A percentile compares a stretch with the other conserved stretches of the same genome.
These are phyloP conservation scores for Auriscalpium vulgare DNA, from an alignment of 768 basidiomycete species.

Conservation along the genomic window DNA sequence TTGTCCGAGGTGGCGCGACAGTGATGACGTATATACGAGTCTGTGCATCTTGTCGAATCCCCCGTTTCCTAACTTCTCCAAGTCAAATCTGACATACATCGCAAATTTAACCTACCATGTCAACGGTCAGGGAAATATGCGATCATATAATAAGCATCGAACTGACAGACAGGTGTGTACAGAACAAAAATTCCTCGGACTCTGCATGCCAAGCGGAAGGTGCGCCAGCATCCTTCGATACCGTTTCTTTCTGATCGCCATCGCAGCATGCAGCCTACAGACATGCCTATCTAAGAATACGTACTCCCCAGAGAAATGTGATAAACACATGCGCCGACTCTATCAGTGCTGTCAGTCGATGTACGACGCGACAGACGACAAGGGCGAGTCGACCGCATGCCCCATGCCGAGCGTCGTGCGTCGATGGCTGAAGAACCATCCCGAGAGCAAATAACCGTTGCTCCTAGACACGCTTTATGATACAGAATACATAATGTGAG, in stretches of 20 bases:
- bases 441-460: slow-evolving; percentile 11
- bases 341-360: slow-evolving; percentile 57
- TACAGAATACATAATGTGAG: neutral
- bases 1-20: too few species aligned
- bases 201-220: slow-evolving; percentile 12
- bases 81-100: too few species aligned
- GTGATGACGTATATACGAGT: too few species aligned
- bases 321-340: slow-evolving; percentile 39
- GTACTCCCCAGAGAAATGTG: slow-evolving; percentile 57
- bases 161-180: too few species aligned
- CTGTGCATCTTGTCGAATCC: too few species aligned
- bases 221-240: neutral
- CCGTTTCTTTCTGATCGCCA: neutral
- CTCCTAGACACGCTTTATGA: too few species aligned
- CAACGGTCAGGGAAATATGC: too few species aligned
- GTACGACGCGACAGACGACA: slow-evolving; percentile 35
- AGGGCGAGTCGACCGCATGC: slow-evolving; percentile 52
- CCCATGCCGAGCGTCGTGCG: slow-evolving; percentile 44
- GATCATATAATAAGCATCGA: too few species aligned
- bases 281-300: slow-evolving; percentile 56
- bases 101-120: too few species aligned
- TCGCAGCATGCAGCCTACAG: slow-evolving; percentile 56
- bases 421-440: slow-evolving; percentile 53
- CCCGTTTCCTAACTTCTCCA: too few species aligned
- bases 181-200: neutral